A percentile compares a stretch with the other conserved stretches of the same genome.
phyloP scores from a whole-genome alignment of 2,329 filamentous ascomycete genomes.

The Talaromyces sp. region DNA sequence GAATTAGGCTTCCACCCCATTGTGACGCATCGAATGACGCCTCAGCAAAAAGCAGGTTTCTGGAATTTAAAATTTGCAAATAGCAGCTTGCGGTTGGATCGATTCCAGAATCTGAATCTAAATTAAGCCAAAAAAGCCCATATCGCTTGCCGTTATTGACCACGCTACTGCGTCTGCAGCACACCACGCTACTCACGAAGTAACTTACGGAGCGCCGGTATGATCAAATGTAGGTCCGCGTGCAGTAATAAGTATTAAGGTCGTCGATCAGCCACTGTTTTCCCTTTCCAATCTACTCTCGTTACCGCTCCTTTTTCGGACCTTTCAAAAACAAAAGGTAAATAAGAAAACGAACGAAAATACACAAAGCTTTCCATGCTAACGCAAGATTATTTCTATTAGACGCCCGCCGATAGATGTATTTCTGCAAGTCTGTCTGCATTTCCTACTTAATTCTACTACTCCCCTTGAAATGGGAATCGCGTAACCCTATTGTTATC shows the following conservation, averaged over 20 bases:
- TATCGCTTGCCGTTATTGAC: background rate
- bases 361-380: background rate
- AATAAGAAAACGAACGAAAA: background rate
- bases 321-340: background rate
- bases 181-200: background rate
- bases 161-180: background rate
- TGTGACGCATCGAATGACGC: background rate
- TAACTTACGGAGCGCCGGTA: background rate
- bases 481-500: background rate
- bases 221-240: background rate
- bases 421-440: background rate
- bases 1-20: background rate
- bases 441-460: background rate
- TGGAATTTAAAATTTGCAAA: background rate
- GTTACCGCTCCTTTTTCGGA: background rate
- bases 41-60: background rate
- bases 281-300: background rate
- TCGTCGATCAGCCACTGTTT: background rate
- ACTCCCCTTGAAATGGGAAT: background rate
- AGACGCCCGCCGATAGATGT: background rate
- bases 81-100: background rate
- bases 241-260: background rate
- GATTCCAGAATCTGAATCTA: background rate
- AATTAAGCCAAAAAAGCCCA: background rate
- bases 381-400: background rate